These are phyloP conservation scores for Phyllosticta citriasiana DNA, from an alignment of 2,329 filamentous ascomycete genomes.

Conservation along the genomic window DNA sequence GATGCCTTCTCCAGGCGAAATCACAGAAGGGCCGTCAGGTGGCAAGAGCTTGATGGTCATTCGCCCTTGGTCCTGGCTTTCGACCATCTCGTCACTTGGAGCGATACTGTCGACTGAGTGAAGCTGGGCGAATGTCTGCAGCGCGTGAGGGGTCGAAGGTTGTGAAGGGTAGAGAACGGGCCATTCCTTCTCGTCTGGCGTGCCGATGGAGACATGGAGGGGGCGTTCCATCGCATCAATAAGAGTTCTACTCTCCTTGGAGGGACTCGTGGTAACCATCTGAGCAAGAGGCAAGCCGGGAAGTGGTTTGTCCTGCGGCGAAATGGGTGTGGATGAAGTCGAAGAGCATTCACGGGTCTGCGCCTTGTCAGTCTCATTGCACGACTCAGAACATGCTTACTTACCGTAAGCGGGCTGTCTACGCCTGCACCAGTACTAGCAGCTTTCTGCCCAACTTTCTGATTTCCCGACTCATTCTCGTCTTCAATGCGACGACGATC, in stretches of 20 bases:
- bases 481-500: constrained; percentile 11
- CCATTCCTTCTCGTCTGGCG: constrained; percentile 19
- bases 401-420: neutral
- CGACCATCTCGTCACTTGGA: neutral
- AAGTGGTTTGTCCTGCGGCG: constrained; percentile 27
- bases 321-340: neutral
- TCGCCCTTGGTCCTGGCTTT: neutral
- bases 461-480: constrained; percentile 8
- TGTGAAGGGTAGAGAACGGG: constrained; percentile 17
- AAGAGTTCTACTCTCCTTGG: constrained; percentile 27
- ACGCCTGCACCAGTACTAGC: neutral
- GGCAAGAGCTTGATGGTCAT: constrained; percentile 7
- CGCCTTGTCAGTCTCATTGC: neutral
- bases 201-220: constrained; percentile 15
- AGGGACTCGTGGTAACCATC: constrained; percentile 23
- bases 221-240: constrained; percentile 29
- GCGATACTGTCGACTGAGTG: neutral
- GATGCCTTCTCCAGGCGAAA: neutral
- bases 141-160: neutral
- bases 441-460: neutral
- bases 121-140: neutral
- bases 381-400: neutral
- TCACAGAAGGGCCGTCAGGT: neutral
- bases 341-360: neutral
- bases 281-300: constrained; percentile 29